Conservation (phyloP, 495 filamentous ascomycete species). For the Clavariopsis aquatica region DNA sequence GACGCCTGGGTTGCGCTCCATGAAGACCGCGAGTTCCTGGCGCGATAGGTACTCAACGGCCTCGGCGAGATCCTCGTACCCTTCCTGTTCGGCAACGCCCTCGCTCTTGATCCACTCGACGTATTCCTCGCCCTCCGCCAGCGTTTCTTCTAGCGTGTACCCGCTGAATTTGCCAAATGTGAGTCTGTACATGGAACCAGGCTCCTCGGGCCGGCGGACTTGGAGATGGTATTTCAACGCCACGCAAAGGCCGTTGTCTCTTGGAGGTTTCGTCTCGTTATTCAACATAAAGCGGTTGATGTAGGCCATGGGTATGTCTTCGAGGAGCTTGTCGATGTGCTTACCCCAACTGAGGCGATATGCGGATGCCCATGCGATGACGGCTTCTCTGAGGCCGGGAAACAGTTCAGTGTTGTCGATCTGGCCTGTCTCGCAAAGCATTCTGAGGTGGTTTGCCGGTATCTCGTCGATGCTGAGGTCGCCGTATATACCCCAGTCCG, state of each 20-base stretch:
- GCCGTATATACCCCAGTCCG: neutral
- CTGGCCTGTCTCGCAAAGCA: neutral
- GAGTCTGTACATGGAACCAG: neutral
- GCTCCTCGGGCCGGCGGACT: neutral
- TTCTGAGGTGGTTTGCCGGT: neutral
- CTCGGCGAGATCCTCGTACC: neutral
- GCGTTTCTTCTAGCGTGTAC: neutral
- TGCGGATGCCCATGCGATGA: neutral
- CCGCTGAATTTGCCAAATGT: neutral
- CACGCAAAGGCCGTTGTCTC: neutral
- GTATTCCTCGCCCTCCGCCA: neutral
- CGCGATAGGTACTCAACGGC: neutral
- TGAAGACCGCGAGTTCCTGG: neutral
- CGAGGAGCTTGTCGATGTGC: neutral
- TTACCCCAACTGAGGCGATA: neutral
- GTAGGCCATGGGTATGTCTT: neutral
- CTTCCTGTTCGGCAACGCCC: neutral
- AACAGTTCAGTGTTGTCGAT: neutral
- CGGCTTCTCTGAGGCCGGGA: neutral
- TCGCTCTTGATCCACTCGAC: neutral
- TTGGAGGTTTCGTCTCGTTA: neutral
- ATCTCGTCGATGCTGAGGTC: neutral
- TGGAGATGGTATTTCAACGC: neutral
- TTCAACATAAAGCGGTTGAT: neutral
- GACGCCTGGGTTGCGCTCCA: neutral